phyloP scores from a whole-genome alignment of 495 filamentous ascomycete species.

The Peziza echinospora region DNA sequence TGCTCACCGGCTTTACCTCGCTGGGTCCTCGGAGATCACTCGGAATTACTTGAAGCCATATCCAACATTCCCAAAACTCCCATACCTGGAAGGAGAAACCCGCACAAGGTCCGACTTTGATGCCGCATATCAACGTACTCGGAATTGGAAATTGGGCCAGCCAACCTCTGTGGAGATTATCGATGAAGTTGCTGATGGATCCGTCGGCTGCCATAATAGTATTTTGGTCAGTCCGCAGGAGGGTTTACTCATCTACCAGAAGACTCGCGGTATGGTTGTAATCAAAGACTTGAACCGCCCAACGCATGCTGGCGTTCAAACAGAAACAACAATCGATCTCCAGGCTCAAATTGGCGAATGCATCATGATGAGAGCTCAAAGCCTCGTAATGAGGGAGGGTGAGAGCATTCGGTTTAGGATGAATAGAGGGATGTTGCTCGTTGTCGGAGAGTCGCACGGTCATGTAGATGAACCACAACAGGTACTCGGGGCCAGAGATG shows the following conservation, averaged over 20 bases:
- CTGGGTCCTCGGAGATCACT: constrained; percentile 8
- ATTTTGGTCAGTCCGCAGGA: constrained; percentile 12
- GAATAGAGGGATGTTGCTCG: constrained; percentile 11
- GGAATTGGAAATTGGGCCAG: constrained; percentile 11
- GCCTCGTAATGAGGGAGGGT: constrained; percentile 10
- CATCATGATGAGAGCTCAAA: constrained; percentile 11
- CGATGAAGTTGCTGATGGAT: constrained; percentile 12
- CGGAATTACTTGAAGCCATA: neutral
- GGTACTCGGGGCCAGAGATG: no score
- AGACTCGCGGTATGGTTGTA: constrained; percentile 10
- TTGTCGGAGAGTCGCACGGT: constrained; percentile 12
- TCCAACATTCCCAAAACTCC: neutral
- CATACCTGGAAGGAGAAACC: neutral
- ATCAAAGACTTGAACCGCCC: constrained; percentile 7
- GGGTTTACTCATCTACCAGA: constrained; percentile 14
- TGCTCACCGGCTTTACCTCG: constrained; percentile 14
- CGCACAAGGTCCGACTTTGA: constrained; percentile 12
- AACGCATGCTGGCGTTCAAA: constrained; percentile 5
- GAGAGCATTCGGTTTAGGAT: constrained; percentile 12
- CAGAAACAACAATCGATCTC: constrained; percentile 11
- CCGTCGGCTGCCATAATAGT: constrained; percentile 11
- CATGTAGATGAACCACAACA: no score
- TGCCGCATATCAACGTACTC: constrained; percentile 8
- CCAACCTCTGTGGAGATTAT: constrained; percentile 15
- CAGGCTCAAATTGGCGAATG: constrained; percentile 7